These are phyloP conservation scores for Circinella minor DNA, from an alignment of 371 early-diverging fungal species.

Conservation along the genomic window DNA sequence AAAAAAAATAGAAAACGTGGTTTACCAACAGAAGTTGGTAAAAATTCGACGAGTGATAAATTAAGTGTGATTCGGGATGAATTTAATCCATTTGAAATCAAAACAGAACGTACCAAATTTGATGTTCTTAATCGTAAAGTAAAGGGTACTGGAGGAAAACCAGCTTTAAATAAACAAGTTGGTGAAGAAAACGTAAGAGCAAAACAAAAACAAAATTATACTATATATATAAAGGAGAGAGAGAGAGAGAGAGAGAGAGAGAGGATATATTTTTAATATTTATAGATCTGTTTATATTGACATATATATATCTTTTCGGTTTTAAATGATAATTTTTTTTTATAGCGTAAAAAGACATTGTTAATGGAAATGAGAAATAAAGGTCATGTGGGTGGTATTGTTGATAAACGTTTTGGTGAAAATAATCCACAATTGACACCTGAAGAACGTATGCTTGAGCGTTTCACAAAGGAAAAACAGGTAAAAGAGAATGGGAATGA, in stretches of 20 bases:
- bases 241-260: neutral
- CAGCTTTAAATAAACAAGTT: slow-evolving; percentile 78
- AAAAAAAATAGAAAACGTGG: slow-evolving; percentile 72
- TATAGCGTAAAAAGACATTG: slow-evolving; percentile 82
- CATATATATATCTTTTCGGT: neutral
- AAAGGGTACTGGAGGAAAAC: slow-evolving; percentile 84
- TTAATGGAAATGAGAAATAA: slow-evolving; percentile 75
- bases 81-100: slow-evolving; percentile 91
- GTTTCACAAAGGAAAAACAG: slow-evolving; percentile 90
- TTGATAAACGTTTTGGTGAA: slow-evolving; percentile 96
- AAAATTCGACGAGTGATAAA: slow-evolving; percentile 57
- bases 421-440: slow-evolving; percentile 83
- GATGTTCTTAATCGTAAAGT: slow-evolving; percentile 87
- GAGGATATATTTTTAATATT: too few species aligned
- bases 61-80: slow-evolving; percentile 59
- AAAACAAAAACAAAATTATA: neutral
- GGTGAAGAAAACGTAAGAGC: slow-evolving; percentile 79
- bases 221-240: neutral
- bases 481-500: slow-evolving; percentile 32
- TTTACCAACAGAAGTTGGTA: slow-evolving; percentile 57
- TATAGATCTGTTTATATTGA: neutral
- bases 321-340: neutral
- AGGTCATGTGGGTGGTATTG: slow-evolving; percentile 75
- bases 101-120: slow-evolving; percentile 78
- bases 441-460: slow-evolving; percentile 95